Percentiles rank a stretch among this genome's conserved stretches.
These are phyloP conservation scores for Canavalia gladiata DNA, from an alignment of 306 rosid genomes.

Conservation along the genomic window DNA sequence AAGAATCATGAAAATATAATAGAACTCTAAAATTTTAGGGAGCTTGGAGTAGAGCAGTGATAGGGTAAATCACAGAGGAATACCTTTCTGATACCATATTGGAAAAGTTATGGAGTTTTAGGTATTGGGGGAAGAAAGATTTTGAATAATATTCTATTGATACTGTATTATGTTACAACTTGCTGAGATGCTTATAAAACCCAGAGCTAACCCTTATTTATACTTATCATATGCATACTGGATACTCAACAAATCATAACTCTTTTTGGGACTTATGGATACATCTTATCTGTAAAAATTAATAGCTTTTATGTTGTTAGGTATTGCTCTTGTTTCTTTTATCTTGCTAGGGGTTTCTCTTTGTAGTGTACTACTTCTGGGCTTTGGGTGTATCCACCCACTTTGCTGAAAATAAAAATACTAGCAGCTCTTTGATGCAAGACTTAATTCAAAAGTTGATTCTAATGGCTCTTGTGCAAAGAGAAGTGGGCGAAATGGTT, in stretches of 20 bases:
- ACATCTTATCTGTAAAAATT: not conserved
- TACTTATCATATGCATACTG: too few species aligned
- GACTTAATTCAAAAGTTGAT: slow-evolving; percentile 18
- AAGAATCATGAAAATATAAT: too few species aligned
- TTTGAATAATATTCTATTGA: too few species aligned
- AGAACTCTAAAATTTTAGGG: too few species aligned
- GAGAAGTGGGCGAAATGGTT: slow-evolving; percentile 20
- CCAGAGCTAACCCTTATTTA: too few species aligned
- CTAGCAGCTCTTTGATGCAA: slow-evolving; percentile 20
- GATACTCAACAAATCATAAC: not conserved
- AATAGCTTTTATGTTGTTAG: not conserved
- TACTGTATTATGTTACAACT: too few species aligned
- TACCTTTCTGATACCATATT: too few species aligned
- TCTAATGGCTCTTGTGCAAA: slow-evolving; percentile 29
- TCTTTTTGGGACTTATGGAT: slow-evolving; percentile 9
- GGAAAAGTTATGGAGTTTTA: too few species aligned
- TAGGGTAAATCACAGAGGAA: too few species aligned
- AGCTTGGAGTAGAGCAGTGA: too few species aligned
- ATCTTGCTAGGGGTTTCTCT: slow-evolving; percentile 1
- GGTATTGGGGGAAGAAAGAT: too few species aligned
- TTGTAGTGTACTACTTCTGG: not conserved
- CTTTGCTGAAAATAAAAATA: slow-evolving; percentile 28
- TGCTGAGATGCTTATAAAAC: too few species aligned
- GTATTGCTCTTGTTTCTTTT: slow-evolving; percentile 24
- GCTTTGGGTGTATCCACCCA: slow-evolving; percentile 12